Evolutionary conservation across 2,329 filamentous ascomycete genomes (phyloP).

Genomic region (Sporothrix brasiliensis): DNA sequence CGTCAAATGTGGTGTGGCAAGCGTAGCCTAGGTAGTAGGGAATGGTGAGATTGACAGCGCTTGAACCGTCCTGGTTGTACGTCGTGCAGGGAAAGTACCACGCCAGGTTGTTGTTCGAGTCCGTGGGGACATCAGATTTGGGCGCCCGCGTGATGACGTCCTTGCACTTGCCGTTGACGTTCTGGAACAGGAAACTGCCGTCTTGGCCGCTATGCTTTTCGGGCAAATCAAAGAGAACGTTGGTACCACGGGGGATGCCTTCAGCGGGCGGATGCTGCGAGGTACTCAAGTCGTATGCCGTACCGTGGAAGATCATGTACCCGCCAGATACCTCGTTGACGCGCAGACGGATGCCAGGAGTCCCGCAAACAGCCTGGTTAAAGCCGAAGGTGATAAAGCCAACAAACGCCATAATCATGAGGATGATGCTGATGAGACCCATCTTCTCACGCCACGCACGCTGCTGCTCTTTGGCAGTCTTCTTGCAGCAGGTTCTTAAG

Average conservation of each 20-base stretch:
- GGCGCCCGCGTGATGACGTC: slow-evolving; percentile 74
- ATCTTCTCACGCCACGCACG: slow-evolving; percentile 98
- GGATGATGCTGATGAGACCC: slow-evolving; percentile 90
- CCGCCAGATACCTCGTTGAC: slow-evolving; percentile 79
- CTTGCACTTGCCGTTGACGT: slow-evolving; percentile 97
- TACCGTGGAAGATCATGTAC: slow-evolving; percentile 96
- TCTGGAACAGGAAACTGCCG: slow-evolving; percentile 96
- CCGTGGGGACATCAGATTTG: slow-evolving; percentile 77
- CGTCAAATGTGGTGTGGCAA: slow-evolving; percentile 76
- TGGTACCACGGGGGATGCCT: slow-evolving; percentile 72
- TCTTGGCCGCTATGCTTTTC: slow-evolving; percentile 85
- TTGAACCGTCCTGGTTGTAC: slow-evolving; percentile 92
- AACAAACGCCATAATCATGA: slow-evolving; percentile 83
- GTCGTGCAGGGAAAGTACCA: slow-evolving; percentile 97
- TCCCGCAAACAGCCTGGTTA: slow-evolving; percentile 81
- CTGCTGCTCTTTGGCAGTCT: slow-evolving; percentile 80
- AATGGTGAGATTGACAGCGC: slow-evolving; percentile 70
- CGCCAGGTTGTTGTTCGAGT: slow-evolving; percentile 71
- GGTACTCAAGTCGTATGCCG: slow-evolving; percentile 77
- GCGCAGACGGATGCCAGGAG: slow-evolving; percentile 70
- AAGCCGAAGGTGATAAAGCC: slow-evolving; percentile 98
- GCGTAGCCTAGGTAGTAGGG: slow-evolving; percentile 81
- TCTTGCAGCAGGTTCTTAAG: slow-evolving; percentile 83
- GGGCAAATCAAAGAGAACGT: slow-evolving; percentile 84
- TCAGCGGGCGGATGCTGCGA: slow-evolving; percentile 79